These are phyloP conservation scores for Chalciporus chontae DNA, from an alignment of 768 basidiomycete species.

Conservation along the genomic window DNA sequence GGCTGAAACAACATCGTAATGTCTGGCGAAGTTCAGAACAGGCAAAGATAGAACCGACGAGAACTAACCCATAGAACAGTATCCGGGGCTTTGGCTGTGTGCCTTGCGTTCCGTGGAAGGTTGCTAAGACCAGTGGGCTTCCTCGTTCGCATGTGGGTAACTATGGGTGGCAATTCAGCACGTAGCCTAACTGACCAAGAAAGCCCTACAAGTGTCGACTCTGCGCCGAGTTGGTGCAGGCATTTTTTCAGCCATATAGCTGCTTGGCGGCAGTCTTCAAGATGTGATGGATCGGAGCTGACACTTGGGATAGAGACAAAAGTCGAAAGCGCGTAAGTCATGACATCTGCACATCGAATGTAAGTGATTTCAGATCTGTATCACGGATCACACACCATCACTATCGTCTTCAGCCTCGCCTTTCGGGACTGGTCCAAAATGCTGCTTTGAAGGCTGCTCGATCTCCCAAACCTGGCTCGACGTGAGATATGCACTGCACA, in stretches of 20 bases:
- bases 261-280: constrained; percentile 90
- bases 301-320: constrained; percentile 89
- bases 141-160: constrained; percentile 70
- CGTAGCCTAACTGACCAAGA: neutral
- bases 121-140: constrained; percentile 89
- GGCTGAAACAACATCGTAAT: constrained; percentile 96
- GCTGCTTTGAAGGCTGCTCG: constrained; percentile 18
- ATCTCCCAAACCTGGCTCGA: constrained; percentile 53
- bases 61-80: constrained; percentile 80
- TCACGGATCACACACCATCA: constrained; percentile 14
- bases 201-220: constrained; percentile 61
- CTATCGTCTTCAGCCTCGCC: constrained; percentile 14
- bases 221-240: constrained; percentile 83
- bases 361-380: constrained; percentile 2
- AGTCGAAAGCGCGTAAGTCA: constrained; percentile 77
- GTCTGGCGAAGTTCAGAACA: constrained; percentile 41
- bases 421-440: neutral
- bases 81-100: constrained; percentile 64
- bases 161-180: constrained; percentile 35
- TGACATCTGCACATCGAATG: constrained; percentile 45
- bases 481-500: neutral
- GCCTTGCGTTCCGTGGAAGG: constrained; percentile 69
- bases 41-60: neutral
- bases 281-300: constrained; percentile 59
- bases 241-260: constrained; percentile 92